A percentile compares a stretch with the other conserved stretches of the same genome.
Conservation (phyloP, 148 eudicot species). For the Dianthus caryophyllus region DNA sequence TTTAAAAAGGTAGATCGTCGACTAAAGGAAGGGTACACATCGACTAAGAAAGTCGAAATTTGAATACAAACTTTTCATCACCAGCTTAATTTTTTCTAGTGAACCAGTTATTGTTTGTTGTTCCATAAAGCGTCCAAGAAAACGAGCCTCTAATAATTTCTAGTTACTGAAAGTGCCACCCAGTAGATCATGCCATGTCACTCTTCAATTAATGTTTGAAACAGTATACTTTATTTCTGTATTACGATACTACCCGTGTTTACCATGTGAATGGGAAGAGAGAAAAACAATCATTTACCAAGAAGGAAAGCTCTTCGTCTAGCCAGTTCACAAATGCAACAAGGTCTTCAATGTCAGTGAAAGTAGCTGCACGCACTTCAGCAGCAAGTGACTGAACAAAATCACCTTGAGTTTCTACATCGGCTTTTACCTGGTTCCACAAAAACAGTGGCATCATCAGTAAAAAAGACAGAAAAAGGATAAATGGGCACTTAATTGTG, state of each 20-base stretch:
- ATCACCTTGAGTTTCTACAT: constrained; percentile 98
- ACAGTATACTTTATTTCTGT: too few relatives aligned
- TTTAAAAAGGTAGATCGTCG: neutral
- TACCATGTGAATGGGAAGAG: too few relatives aligned
- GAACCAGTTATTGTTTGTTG: neutral
- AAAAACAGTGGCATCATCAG: constrained; percentile 12
- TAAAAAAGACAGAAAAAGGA: neutral
- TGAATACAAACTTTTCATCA: too few relatives aligned
- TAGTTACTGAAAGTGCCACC: neutral
- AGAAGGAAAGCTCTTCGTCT: too few relatives aligned
- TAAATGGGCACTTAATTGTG: neutral
- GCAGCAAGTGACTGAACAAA: constrained; percentile 82
- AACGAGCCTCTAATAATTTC: neutral
- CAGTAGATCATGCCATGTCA: neutral
- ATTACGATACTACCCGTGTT: neutral
- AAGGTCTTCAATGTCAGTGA: constrained; percentile 58
- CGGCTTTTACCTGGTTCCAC: constrained; percentile 86
- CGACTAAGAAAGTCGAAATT: too few relatives aligned
- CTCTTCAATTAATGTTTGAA: neutral
- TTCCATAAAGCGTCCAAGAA: neutral
- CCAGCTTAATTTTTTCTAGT: too few relatives aligned
- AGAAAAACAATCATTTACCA: too few relatives aligned
- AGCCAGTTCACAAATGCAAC: constrained; percentile 93
- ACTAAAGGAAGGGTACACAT: neutral
- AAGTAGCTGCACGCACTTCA: constrained; percentile 90